Evolutionary conservation across 768 basidiomycete species (phyloP).

Genomic region (Boletales sp.): DNA sequence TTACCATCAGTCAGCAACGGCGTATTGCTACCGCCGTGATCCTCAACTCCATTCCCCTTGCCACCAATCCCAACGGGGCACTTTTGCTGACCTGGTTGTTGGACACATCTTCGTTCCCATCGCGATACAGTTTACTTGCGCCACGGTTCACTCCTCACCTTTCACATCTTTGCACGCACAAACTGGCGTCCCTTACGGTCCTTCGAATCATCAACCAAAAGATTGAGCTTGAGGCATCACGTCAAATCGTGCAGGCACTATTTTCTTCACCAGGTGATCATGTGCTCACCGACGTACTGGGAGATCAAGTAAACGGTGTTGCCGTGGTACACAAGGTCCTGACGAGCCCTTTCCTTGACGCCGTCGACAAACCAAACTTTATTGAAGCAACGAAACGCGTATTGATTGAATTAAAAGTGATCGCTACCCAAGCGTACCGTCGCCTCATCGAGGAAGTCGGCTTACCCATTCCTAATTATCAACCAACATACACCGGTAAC

Average conservation of each 20-base stretch:
- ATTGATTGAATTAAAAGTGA: constrained; percentile 86
- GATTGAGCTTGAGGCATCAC: constrained; percentile 84
- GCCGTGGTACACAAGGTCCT: constrained; percentile 91
- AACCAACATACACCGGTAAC: constrained; percentile 67
- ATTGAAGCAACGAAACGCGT: constrained; percentile 89
- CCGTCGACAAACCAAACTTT: constrained; percentile 60
- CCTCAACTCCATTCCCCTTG: constrained; percentile 94
- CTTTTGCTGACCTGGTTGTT: constrained; percentile 94
- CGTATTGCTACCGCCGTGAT: constrained; percentile 93
- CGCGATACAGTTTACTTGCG: constrained; percentile 91
- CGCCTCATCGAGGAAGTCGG: constrained; percentile 94
- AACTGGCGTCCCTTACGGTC: constrained; percentile 92
- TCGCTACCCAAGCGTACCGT: constrained; percentile 91
- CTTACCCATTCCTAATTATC: constrained; percentile 82
- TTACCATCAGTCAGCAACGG: constrained; percentile 87
- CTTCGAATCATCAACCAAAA: constrained; percentile 96
- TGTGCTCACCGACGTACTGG: constrained; percentile 88
- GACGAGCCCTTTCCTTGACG: constrained; percentile 81
- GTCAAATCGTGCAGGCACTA: constrained; percentile 81
- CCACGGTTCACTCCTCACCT: constrained; percentile 96
- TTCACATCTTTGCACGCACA: constrained; percentile 96
- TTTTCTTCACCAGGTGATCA: constrained; percentile 90
- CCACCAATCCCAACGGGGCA: constrained; percentile 97
- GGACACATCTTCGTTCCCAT: constrained; percentile 91
- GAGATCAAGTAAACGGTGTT: constrained; percentile 95